Conservation (phyloP, 2,329 filamentous ascomycete species). For the Niveomyces coronatus region DNA sequence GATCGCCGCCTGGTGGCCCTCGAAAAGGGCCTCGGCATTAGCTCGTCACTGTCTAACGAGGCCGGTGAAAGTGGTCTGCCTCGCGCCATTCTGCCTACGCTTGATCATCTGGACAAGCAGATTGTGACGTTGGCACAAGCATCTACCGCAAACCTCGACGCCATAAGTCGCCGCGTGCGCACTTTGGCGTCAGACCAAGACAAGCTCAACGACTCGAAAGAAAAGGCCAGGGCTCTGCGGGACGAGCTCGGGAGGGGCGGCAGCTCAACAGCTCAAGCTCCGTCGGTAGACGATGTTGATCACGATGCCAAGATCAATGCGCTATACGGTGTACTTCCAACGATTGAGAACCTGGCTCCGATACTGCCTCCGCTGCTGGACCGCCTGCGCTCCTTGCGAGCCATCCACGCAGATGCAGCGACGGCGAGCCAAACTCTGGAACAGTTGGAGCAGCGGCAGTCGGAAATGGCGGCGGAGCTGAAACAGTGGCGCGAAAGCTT, state of each 20-base stretch:
- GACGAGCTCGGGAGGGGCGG: constrained; percentile 43
- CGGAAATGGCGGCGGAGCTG: constrained; percentile 74
- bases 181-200: constrained; percentile 65
- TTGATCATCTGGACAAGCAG: constrained; percentile 73
- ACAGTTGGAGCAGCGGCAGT: constrained; percentile 67
- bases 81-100: constrained; percentile 67
- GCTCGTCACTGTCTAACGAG: constrained; percentile 55
- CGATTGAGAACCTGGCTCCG: constrained; percentile 77
- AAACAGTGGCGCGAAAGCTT: constrained; percentile 77
- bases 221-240: constrained; percentile 50
- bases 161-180: constrained; percentile 58
- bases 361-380: constrained; percentile 79
- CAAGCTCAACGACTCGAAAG: constrained; percentile 54
- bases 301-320: constrained; percentile 83
- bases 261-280: constrained; percentile 20
- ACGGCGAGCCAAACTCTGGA: constrained; percentile 68
- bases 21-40: constrained; percentile 73
- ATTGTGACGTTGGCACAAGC: constrained; percentile 65
- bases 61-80: constrained; percentile 45
- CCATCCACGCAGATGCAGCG: constrained; percentile 80
- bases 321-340: constrained; percentile 78
- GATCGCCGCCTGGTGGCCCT: constrained; percentile 69
- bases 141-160: constrained; percentile 62
- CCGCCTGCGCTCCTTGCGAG: constrained; percentile 69
- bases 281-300: constrained; percentile 47